A percentile compares a stretch with the other conserved stretches of the same genome.
Conservation (phyloP, 2,329 filamentous ascomycete species). For the Fusarium albosuccineum region DNA sequence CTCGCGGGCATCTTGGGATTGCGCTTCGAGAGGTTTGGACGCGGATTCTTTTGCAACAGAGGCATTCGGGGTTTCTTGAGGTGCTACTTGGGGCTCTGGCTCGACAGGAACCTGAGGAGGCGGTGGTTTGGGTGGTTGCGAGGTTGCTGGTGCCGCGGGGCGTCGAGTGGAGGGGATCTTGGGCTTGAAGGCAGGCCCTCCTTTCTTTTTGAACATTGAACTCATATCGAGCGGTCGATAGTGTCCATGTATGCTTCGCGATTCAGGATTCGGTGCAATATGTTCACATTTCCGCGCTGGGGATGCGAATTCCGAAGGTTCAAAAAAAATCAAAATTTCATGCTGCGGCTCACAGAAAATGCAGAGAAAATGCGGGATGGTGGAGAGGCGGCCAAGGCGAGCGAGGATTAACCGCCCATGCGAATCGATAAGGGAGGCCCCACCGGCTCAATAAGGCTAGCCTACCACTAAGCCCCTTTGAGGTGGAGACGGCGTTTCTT, state of each 20-base stretch:
- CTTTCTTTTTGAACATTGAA: constrained; percentile 77
- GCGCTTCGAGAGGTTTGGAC: constrained; percentile 14
- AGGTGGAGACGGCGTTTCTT: constrained; percentile 51
- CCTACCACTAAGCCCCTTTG: constrained; percentile 52
- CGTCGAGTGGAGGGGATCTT: constrained; percentile 72
- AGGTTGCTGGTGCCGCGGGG: constrained; percentile 54
- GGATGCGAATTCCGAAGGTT: constrained; percentile 14
- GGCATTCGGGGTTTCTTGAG: constrained; percentile 14
- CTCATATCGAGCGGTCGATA: constrained; percentile 63
- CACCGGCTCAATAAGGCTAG: constrained; percentile 49
- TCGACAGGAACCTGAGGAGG: constrained; percentile 30
- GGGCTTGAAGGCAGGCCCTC: constrained; percentile 75
- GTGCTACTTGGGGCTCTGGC: constrained; percentile 18
- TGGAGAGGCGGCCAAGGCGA: constrained; percentile 33
- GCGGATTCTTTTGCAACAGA: constrained; percentile 4
- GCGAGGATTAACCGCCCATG: constrained; percentile 52
- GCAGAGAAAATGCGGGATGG: constrained; percentile 49
- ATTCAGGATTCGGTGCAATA: constrained; percentile 17
- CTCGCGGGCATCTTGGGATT: constrained; percentile 23
- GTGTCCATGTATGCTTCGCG: constrained; percentile 29
- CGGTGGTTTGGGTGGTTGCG: constrained; percentile 40
- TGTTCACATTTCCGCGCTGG: constrained; percentile 36
- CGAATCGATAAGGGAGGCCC: constrained; percentile 50
- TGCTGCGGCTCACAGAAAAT: constrained; percentile 34
- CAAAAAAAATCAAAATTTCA: constrained; percentile 37